phyloP scores from a whole-genome alignment of 1,284 basidiomycete genomes.

The Veloboletus limbatus region DNA sequence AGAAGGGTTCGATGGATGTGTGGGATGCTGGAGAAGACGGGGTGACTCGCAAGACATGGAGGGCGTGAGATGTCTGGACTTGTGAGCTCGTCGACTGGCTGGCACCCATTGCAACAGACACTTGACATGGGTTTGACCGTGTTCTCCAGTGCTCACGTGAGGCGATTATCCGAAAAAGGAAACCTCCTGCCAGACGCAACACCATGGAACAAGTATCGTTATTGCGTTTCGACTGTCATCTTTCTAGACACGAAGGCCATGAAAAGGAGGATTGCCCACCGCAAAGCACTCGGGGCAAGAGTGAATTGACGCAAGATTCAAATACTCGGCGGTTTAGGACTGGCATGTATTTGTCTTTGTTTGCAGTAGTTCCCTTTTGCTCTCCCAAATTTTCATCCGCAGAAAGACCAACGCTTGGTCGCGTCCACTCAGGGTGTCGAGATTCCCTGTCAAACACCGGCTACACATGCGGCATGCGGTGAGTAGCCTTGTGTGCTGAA shows the following conservation, averaged over 20 bases:
- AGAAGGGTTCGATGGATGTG: conserved; percentile 91
- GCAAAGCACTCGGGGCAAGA: no score
- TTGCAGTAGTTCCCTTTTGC: conserved; percentile 15
- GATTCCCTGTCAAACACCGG: conserved; percentile 25
- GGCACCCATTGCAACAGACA: conserved; percentile 57
- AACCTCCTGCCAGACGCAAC: no score
- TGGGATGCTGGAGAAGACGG: conserved; percentile 83
- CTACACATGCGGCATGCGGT: conserved; percentile 50
- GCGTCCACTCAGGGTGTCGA: conserved; percentile 28
- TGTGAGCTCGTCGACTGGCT: conserved; percentile 63
- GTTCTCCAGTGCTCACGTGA: no score
- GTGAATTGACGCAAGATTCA: no score
- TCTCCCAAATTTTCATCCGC: conserved; percentile 31
- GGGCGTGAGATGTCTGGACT: conserved; percentile 55
- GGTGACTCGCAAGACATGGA: conserved; percentile 85
- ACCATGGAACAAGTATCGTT: no score
- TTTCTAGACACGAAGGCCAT: no score
- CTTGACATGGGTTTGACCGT: no score
- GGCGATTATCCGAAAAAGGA: conserved; percentile 1
- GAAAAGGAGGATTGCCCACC: no score
- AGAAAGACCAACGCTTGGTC: conserved; percentile 16
- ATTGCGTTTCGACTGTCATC: no score
- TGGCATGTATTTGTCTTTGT: conserved; percentile 27
- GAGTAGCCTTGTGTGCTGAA: conserved; percentile 17
- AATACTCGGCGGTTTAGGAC: no score